A percentile compares a stretch with the other conserved stretches of the same genome.
Evolutionary conservation across 306 rosid species (phyloP).

Genomic region (Pyrus communis): DNA sequence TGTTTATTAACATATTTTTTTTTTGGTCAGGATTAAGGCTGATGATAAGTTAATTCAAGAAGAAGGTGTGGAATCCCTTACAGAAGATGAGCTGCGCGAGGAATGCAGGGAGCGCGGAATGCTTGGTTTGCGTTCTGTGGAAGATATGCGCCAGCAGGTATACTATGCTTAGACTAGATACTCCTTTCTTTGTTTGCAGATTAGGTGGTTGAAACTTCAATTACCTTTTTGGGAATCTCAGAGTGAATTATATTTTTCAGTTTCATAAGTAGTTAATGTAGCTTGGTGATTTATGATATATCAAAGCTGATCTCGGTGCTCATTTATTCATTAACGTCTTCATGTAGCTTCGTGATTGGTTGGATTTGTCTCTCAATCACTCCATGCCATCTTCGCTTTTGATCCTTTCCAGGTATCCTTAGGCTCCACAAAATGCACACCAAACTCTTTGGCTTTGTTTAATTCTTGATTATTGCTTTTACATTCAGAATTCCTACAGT

Average conservation of each 20-base stretch:
- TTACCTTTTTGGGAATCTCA: not conserved
- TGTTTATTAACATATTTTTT: not conserved
- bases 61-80: conserved; percentile 91
- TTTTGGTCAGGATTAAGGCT: conserved; percentile 58
- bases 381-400: conserved; percentile 93
- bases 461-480: not conserved
- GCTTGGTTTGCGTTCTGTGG: conserved; percentile 89
- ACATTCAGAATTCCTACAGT: not conserved
- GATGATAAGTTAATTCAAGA: conserved; percentile 87
- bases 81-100: conserved; percentile 90
- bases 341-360: conserved; percentile 87
- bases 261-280: not conserved
- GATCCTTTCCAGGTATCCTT: conserved; percentile 87
- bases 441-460: not conserved
- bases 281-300: conserved; percentile 8
- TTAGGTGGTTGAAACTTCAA: not conserved
- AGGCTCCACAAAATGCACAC: not conserved
- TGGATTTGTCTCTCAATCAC: conserved; percentile 91
- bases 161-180: not conserved
- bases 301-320: conserved; percentile 4
- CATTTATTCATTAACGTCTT: conserved; percentile 12
- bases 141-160: conserved; percentile 99
- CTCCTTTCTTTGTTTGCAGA: not conserved
- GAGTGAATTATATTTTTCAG: not conserved
- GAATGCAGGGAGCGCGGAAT: conserved; percentile 98